Evolutionary conservation across 2,329 filamentous ascomycete species (phyloP).

Genomic region (Paramyrothecium roridum): DNA sequence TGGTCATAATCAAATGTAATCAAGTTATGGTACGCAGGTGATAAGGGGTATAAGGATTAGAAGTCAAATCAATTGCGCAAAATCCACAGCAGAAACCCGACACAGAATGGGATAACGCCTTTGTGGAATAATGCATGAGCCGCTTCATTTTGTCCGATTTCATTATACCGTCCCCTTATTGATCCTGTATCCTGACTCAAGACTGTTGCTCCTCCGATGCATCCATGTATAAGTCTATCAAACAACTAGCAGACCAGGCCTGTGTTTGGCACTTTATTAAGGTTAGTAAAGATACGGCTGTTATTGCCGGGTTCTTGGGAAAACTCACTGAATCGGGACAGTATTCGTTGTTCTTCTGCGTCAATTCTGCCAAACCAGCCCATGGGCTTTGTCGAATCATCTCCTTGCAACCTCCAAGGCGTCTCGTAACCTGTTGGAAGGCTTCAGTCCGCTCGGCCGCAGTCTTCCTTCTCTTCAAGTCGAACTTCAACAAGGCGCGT

Average conservation of each 20-base stretch:
- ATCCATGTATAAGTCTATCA: constrained; percentile 96
- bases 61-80: no score
- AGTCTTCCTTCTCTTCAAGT: constrained; percentile 64
- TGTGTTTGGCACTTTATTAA: constrained; percentile 76
- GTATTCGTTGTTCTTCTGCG: constrained; percentile 80
- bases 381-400: constrained; percentile 78
- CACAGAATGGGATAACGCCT: no score
- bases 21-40: no score
- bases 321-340: constrained; percentile 84
- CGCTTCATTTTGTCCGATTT: neutral
- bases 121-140: no score
- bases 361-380: constrained; percentile 91
- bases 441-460: constrained; percentile 72
- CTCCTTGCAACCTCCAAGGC: constrained; percentile 79
- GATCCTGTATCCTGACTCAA: constrained; percentile 7
- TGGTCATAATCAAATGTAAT: no score
- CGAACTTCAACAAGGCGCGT: constrained; percentile 86
- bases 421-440: constrained; percentile 89
- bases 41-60: no score
- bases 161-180: neutral
- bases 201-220: constrained; percentile 54
- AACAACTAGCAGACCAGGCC: constrained; percentile 90
- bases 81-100: no score
- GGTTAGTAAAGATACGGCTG: no score
- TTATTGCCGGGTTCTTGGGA: no score